Base-by-base conservation (phyloP, 2,329 filamentous ascomycete species). In the Diplodia scrobiculata region DNA sequence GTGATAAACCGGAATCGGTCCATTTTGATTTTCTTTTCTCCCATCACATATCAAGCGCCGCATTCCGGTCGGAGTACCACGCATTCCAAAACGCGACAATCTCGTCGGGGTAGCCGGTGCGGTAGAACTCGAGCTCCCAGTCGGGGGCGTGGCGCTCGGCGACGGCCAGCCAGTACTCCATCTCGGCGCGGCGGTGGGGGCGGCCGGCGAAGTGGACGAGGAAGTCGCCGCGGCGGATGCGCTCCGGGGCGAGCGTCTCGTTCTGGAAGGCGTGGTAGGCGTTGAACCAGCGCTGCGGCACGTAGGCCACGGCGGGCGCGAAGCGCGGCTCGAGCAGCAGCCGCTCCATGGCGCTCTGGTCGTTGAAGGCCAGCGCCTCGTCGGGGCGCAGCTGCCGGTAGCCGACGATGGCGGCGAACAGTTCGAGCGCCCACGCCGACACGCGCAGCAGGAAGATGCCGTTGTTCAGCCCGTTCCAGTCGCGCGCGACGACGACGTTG, bases 201-300 rank as follows among this genome's bases (percentile, higher is more conserved):
- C 76, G 70, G 0, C 79, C 79, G 5, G 79, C 76, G 64, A 81
- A 80, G 68, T 81, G 79, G n/a, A 81, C 77, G 11, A 81, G 68
- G 63, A 79, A 75, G 63, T 81, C 79, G 2, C 79, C 79, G 41
- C 76, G 72, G 13, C 77, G 73, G 5, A 77, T 73, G 75, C 17
- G 17, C 32, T 36, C 52, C 0, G 75, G 71, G 1, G 72, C 68
- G 36, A 79, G 67, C 2, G 73, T 79, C 64, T 77, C 74, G 64
- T 76, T 75, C 55, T 76, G 73, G 55, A 77, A 76, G 19, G 75
- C 76, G 55, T 78, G 73, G 55, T 80, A 81, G 0, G 77, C 77
- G 67, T 81, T 81, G 71, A 81, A 80, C 79, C 78, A 80, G 9
- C 79, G 69, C 67, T 80, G 79, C 13, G 79, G 78, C 50, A 77